phyloP scores from a whole-genome alignment of 352 stramenopile genomes.

The Phytopythium chamaehyphon region DNA sequence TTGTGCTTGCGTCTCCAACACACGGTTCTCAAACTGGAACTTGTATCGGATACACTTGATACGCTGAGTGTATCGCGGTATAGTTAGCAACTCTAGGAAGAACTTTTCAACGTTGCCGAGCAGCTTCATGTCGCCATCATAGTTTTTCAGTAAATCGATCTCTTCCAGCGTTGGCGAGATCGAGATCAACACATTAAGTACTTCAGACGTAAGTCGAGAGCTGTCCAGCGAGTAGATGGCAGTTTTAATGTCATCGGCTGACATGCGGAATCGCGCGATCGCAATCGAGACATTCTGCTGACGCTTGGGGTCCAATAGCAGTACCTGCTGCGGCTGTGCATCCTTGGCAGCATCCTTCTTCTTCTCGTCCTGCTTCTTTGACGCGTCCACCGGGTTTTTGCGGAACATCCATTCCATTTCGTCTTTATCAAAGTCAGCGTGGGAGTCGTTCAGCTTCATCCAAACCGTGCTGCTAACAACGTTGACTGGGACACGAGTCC shows the following conservation, averaged over 20 bases:
- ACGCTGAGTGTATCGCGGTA: constrained; percentile 82
- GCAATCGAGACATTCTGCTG: constrained; percentile 98
- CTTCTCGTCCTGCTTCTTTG: constrained; percentile 78
- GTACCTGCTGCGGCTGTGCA: constrained; percentile 54
- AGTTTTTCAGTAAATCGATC: constrained; percentile 90
- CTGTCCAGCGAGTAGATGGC: constrained; percentile 82
- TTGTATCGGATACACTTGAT: constrained; percentile 89
- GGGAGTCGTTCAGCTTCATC: constrained; percentile 78
- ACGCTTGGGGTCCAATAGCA: constrained; percentile 94
- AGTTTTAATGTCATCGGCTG: constrained; percentile 77
- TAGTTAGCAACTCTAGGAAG: constrained; percentile 82
- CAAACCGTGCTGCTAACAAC: constrained; percentile 84
- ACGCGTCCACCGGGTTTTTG: constrained; percentile 63
- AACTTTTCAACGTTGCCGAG: constrained; percentile 88
- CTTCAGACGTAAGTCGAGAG: constrained; percentile 68
- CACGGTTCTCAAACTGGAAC: constrained; percentile 81
- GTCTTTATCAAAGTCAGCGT: constrained; percentile 61
- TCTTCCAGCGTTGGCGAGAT: constrained; percentile 88
- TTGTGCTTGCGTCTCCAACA: constrained; percentile 79
- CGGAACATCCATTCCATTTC: constrained; percentile 90
- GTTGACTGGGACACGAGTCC: constrained; percentile 84
- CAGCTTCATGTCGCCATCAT: constrained; percentile 82
- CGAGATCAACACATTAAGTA: constrained; percentile 85
- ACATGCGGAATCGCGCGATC: constrained; percentile 94
- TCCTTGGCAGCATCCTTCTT: constrained; percentile 58